phyloP scores from a whole-genome alignment of 1,139 yeast species.

The Sugiyamaella japonica region DNA sequence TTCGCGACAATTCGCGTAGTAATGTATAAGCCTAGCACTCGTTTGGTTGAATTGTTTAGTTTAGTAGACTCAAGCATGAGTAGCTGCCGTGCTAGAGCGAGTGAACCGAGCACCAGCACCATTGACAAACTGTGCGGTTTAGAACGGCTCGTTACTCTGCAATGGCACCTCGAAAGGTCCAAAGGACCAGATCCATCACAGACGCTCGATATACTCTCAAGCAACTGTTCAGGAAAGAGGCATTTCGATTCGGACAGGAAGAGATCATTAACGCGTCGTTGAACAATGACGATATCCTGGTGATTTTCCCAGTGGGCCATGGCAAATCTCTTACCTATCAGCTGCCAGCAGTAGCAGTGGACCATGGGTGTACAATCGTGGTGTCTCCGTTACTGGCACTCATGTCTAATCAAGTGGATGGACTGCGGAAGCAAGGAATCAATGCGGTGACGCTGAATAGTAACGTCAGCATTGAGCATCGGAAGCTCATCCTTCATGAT shows the following conservation, averaged over 20 bases:
- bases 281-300: conserved; percentile 83
- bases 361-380: conserved; percentile 89
- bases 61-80: too few relatives aligned
- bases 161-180: conserved; percentile 4
- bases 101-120: too few relatives aligned
- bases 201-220: conserved; percentile 25
- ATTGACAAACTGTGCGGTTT: too few relatives aligned
- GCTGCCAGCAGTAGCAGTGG: conserved; percentile 90
- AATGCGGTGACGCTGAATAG: conserved; percentile 52
- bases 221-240: conserved; percentile 30
- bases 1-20: too few relatives aligned
- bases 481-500: conserved; percentile 26
- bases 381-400: conserved; percentile 85
- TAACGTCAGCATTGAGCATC: conserved; percentile 22
- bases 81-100: not conserved
- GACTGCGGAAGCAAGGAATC: conserved; percentile 57
- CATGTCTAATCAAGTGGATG: conserved; percentile 90
- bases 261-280: conserved; percentile 85
- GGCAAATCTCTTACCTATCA: conserved; percentile 97
- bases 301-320: conserved; percentile 98
- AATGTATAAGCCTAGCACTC: too few relatives aligned
- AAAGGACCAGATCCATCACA: conserved; percentile 12
- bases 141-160: not conserved
- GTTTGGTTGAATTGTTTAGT: too few relatives aligned
- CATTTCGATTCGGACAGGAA: conserved; percentile 71